These are phyloP conservation scores for Condylostoma magnum DNA, from an alignment of 169 alveolate genomes.

Conservation along the genomic window DNA sequence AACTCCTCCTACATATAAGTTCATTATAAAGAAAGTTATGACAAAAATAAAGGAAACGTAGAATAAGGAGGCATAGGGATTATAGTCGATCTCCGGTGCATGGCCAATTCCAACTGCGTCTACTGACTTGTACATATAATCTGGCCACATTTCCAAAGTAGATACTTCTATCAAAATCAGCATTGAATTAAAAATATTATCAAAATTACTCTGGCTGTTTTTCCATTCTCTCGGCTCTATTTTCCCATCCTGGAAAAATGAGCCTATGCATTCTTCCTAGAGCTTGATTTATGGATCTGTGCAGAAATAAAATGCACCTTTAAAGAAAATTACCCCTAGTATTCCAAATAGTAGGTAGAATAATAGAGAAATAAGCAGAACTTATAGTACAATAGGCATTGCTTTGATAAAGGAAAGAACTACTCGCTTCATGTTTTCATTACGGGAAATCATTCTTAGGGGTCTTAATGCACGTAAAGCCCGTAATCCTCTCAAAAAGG, in stretches of 20 bases:
- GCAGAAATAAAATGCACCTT: slow-evolving; percentile 66
- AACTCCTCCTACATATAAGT: slow-evolving; percentile 79
- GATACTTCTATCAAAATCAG: slow-evolving; percentile 73
- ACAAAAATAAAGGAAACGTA: slow-evolving; percentile 71
- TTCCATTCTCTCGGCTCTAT: slow-evolving; percentile 42
- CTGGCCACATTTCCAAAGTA: slow-evolving; percentile 85
- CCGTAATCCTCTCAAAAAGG: slow-evolving; percentile 60
- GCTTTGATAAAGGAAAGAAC: slow-evolving; percentile 71
- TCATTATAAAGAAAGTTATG: slow-evolving; percentile 75
- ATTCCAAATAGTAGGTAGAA: slow-evolving; percentile 78
- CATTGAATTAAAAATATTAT: slow-evolving; percentile 67
- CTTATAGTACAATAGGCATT: slow-evolving; percentile 70
- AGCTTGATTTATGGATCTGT: slow-evolving; percentile 23
- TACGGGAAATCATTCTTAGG: slow-evolving; percentile 73
- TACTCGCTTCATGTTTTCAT: slow-evolving; percentile 68
- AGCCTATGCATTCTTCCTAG: slow-evolving; percentile 35
- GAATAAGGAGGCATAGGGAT: slow-evolving; percentile 50
- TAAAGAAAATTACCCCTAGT: slow-evolving; percentile 66
- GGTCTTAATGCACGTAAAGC: slow-evolving; percentile 82
- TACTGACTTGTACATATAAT: slow-evolving; percentile 52
- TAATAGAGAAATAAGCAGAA: slow-evolving; percentile 61
- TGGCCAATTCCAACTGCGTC: slow-evolving; percentile 48
- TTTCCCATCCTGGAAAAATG: slow-evolving; percentile 3
- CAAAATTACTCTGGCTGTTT: slow-evolving; percentile 57
- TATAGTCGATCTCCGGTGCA: slow-evolving; percentile 44